phyloP scores from a whole-genome alignment of 169 alveolate genomes.

The Cryptosporidium parvum region DNA sequence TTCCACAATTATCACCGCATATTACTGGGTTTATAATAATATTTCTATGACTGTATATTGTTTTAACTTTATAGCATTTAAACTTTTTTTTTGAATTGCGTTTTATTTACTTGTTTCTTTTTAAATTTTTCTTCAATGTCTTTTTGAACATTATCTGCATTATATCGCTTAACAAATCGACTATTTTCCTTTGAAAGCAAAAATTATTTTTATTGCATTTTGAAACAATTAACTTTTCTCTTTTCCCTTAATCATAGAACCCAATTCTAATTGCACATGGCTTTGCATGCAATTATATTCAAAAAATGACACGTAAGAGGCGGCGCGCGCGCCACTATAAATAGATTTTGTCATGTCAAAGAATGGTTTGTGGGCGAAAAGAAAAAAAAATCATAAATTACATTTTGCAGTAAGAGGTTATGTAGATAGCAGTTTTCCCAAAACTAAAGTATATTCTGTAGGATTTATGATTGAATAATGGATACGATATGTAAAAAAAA shows the following conservation, averaged over 20 bases:
- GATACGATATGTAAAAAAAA: background rate
- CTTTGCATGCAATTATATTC: background rate
- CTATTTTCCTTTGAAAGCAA: no score
- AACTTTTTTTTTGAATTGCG: no score
- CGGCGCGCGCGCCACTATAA: conserved; percentile 41
- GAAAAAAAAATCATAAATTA: background rate
- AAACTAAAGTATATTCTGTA: background rate
- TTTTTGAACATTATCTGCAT: no score
- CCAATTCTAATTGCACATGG: background rate
- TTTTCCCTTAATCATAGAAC: background rate
- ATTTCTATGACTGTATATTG: background rate
- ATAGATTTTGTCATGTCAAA: conserved; percentile 22
- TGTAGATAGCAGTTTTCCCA: background rate
- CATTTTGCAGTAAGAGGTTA: background rate
- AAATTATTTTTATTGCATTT: no score
- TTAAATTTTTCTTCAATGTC: background rate
- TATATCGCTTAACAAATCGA: no score
- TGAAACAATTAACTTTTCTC: background rate
- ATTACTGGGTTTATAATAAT: background rate
- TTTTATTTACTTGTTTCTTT: background rate
- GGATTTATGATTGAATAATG: background rate
- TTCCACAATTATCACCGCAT: background rate
- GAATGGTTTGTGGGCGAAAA: background rate
- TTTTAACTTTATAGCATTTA: no score
- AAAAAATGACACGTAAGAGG: background rate